phyloP scores from a whole-genome alignment of 78 protist species.

The Pigoraptor vietnamica region DNA sequence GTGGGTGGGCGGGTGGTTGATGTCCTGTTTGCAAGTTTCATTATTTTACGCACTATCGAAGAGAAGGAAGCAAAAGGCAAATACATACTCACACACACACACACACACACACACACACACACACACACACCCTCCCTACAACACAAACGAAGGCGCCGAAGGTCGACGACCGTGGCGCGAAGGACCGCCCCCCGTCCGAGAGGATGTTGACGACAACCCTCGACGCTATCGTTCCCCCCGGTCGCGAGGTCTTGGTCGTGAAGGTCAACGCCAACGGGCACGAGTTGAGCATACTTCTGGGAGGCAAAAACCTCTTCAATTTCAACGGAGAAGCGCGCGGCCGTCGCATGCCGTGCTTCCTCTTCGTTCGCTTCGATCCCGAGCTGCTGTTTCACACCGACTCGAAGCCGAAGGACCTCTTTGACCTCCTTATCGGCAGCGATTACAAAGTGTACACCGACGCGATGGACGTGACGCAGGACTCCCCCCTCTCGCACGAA shows the following conservation, averaged over 20 bases:
- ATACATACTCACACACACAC: background rate
- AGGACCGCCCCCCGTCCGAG: background rate
- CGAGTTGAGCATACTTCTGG: background rate
- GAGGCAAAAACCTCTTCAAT: background rate
- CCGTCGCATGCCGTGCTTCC: background rate
- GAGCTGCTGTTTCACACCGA: background rate
- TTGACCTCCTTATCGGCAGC: background rate
- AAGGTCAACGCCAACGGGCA: background rate
- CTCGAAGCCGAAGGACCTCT: background rate
- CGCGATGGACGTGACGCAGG: background rate
- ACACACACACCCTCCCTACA: background rate
- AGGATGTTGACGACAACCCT: background rate
- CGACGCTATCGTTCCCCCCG: background rate
- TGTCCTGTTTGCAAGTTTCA: background rate
- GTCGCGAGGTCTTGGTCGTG: background rate
- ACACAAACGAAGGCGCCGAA: background rate
- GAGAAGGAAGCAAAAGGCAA: background rate
- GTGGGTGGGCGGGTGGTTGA: background rate
- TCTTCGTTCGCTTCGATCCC: background rate
- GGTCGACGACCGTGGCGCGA: no score
- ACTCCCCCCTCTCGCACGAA: background rate
- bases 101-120: background rate
- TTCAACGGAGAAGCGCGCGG: background rate
- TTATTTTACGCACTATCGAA: background rate
- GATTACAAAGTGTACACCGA: background rate